Percentiles rank a stretch among this genome's conserved stretches.
phyloP scores from a whole-genome alignment of 1,139 yeast species.

The Debaryomyces nepalensis region DNA sequence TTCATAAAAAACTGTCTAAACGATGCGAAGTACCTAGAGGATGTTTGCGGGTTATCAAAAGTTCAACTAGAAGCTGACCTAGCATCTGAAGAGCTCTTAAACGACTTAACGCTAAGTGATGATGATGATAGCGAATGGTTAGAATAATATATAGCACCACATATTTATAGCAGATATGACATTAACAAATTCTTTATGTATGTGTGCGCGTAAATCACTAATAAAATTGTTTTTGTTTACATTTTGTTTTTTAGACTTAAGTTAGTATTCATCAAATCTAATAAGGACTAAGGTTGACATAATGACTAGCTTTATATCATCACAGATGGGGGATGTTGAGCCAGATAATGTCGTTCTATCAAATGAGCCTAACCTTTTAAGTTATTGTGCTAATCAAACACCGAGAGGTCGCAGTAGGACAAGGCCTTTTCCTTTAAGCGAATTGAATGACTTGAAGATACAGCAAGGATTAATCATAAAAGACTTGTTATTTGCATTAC shows the following conservation, averaged over 20 bases:
- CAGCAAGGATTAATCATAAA: conserved; percentile 77
- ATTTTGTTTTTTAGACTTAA: background rate
- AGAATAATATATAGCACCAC: conserved; percentile 13
- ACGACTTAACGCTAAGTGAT: conserved; percentile 46
- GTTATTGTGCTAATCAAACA: conserved; percentile 22
- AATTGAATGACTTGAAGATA: conserved; percentile 45
- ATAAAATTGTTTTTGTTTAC: conserved; percentile 9
- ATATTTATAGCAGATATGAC: too few relatives aligned
- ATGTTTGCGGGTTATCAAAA: conserved; percentile 72
- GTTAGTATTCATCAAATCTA: background rate
- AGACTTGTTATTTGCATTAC: conserved; percentile 69
- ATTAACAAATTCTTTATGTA: background rate
- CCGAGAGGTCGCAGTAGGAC: conserved; percentile 23
- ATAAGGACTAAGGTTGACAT: background rate
- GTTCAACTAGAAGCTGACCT: conserved; percentile 77
- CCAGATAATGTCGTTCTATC: conserved; percentile 23
- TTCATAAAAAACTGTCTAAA: conserved; percentile 74
- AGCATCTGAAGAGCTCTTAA: conserved; percentile 47
- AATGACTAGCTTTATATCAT: conserved; percentile 21
- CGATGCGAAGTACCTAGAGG: conserved; percentile 69
- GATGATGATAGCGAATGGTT: conserved; percentile 40
- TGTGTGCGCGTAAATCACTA: conserved; percentile 10
- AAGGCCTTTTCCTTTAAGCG: conserved; percentile 50
- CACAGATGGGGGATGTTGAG: conserved; percentile 17
- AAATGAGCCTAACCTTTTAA: conserved; percentile 24